phyloP scores from a whole-genome alignment of 129 eudicot species.

The Ambrosia artemisiifolia region DNA sequence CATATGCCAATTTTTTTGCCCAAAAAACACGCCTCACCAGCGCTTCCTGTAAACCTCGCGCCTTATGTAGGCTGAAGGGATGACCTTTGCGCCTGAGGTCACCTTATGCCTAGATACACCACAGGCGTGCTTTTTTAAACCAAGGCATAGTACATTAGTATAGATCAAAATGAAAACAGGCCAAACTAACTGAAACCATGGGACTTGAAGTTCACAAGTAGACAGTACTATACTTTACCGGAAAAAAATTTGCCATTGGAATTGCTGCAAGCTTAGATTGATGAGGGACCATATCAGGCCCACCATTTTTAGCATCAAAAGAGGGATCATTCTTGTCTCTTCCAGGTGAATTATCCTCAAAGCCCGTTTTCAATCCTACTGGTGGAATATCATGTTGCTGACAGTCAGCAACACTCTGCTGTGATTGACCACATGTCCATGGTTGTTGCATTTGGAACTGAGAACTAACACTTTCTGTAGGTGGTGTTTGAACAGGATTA shows the following conservation, averaged over 20 bases:
- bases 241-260: slow-evolving; percentile 66
- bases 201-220: too few relatives aligned
- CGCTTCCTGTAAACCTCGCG: too few relatives aligned
- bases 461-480: slow-evolving; percentile 41
- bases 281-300: slow-evolving; percentile 37
- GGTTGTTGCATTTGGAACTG: slow-evolving; percentile 49
- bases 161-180: not conserved
- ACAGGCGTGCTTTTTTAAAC: too few relatives aligned
- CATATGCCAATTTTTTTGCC: too few relatives aligned
- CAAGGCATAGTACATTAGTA: not conserved
- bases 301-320: slow-evolving; percentile 47
- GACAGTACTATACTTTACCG: slow-evolving; percentile 30
- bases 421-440: slow-evolving; percentile 33
- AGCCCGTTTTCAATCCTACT: slow-evolving; percentile 48
- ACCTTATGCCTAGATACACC: too few relatives aligned
- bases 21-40: too few relatives aligned
- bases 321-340: slow-evolving; percentile 51
- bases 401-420: slow-evolving; percentile 46
- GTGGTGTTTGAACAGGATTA: too few relatives aligned
- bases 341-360: slow-evolving; percentile 58
- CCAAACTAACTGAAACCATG: not conserved
- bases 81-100: too few relatives aligned
- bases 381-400: slow-evolving; percentile 52
- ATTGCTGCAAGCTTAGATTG: slow-evolving; percentile 83
- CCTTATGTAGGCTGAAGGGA: too few relatives aligned